These are phyloP conservation scores for Pseudogymnoascus destructans DNA, from an alignment of 2,329 filamentous ascomycete genomes.

Conservation along the genomic window DNA sequence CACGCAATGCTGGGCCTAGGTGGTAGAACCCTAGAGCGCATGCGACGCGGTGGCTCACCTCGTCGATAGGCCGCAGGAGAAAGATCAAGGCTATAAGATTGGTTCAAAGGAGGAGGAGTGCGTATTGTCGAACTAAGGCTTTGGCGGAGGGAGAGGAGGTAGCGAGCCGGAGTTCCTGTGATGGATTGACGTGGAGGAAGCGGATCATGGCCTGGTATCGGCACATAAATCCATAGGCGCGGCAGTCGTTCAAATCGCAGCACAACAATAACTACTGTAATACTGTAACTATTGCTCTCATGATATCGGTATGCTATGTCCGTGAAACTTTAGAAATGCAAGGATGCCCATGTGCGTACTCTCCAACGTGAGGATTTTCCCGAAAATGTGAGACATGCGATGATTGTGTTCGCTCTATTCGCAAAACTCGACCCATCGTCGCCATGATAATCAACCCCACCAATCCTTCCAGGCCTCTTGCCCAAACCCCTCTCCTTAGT, in stretches of 20 bases:
- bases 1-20: constrained; percentile 24
- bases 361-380: background rate
- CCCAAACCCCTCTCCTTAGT: background rate
- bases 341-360: too few relatives aligned
- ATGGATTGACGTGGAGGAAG: constrained; percentile 18
- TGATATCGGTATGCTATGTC: background rate
- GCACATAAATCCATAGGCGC: background rate
- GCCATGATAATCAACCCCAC: background rate
- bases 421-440: background rate
- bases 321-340: background rate
- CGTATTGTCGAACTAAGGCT: constrained; percentile 28
- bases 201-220: background rate
- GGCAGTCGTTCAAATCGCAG: background rate
- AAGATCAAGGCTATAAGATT: constrained; percentile 27
- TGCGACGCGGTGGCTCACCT: constrained; percentile 23
- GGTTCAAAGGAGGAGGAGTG: constrained; percentile 26
- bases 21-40: constrained; percentile 28
- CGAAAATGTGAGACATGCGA: background rate
- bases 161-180: constrained; percentile 21
- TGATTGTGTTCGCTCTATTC: background rate
- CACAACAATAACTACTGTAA: background rate
- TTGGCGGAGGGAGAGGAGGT: constrained; percentile 26
- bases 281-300: background rate
- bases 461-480: background rate
- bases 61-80: constrained; percentile 20